Evolutionary conservation across 495 filamentous ascomycete species (phyloP), one percentile per base, ranked within the genome.

Genomic region (Bacidia rubella): DNA sequence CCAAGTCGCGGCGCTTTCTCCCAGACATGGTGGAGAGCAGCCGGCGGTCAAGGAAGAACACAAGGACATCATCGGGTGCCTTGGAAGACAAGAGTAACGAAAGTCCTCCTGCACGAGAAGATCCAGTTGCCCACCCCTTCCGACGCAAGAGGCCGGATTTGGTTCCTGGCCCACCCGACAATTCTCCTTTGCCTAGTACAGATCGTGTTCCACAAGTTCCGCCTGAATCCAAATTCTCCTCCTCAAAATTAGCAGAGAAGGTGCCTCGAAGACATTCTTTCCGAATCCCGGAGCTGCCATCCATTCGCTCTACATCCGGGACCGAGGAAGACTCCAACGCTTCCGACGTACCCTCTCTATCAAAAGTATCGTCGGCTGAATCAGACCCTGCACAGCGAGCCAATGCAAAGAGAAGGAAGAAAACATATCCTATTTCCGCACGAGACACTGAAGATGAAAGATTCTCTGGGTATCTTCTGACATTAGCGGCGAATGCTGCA

Each of bases 401-500:
- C 43, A 68, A 67, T 56, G 62, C 68, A 50, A 71, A 68, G 51
- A 68, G 61, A 1, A 68, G 65, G n/a, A 61, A 52, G 26, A 63
- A 58, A 57, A 65, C 32, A 68, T 72, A 43, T 25, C 48, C 12
- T 5, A 23, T 24, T 2, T 40, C 11, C 17, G 25, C 41, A 54
- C 64, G 68, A 61, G 81, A 70, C 72, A 84, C 70, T 68, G 80
- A 79, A 47, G 81, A 90, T 64, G 81, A 81, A 32, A 71, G 77
- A 54, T 80, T 85, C 53, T 80, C 81, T 42, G 81, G 80, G 11
- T 89, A 87, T 57, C 65, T 94, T 39, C 74, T 90, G 17, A 78
- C 82, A 20, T 68, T 94, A 48, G 85, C 86, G 20, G 83, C 84
- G 38, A 77, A 75, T 48, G 82, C 85, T 53, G 85, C 85, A 12